Evolutionary conservation across 2,329 filamentous ascomycete genomes (phyloP).

Genomic region (Scedosporium dehoogii): DNA sequence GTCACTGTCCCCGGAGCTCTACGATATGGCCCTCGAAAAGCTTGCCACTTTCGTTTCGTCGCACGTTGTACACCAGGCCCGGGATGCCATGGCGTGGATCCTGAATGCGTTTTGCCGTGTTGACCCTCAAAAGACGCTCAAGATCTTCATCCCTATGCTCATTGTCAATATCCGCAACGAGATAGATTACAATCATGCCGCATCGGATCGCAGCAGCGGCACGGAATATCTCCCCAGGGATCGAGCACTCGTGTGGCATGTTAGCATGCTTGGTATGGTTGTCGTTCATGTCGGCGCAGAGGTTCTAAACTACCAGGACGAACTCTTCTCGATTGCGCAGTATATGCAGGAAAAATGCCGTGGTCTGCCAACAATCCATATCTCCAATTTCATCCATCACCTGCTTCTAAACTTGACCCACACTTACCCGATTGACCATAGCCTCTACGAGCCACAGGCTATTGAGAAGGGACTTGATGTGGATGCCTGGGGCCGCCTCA

Average conservation of each 20-base stretch:
- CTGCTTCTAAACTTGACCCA: slow-evolving; percentile 88
- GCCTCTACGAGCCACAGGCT: slow-evolving; percentile 73
- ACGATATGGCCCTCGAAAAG: slow-evolving; percentile 85
- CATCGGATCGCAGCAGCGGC: slow-evolving; percentile 86
- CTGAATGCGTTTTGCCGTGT: slow-evolving; percentile 95
- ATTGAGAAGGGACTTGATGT: slow-evolving; percentile 62
- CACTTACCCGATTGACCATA: slow-evolving; percentile 85
- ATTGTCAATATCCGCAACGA: slow-evolving; percentile 89
- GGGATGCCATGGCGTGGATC: slow-evolving; percentile 98
- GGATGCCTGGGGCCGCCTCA: slow-evolving; percentile 75
- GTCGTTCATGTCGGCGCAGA: slow-evolving; percentile 91
- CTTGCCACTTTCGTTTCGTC: slow-evolving; percentile 83
- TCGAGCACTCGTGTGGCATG: slow-evolving; percentile 87
- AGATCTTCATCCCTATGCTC: slow-evolving; percentile 81
- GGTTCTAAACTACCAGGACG: slow-evolving; percentile 77
- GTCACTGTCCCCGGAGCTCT: slow-evolving; percentile 83
- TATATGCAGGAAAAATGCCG: slow-evolving; percentile 97
- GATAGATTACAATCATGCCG: slow-evolving; percentile 93
- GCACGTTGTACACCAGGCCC: slow-evolving; percentile 92
- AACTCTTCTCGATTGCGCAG: slow-evolving; percentile 80
- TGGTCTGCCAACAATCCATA: slow-evolving; percentile 86
- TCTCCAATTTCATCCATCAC: slow-evolving; percentile 97
- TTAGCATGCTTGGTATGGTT: slow-evolving; percentile 96
- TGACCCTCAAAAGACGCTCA: slow-evolving; percentile 85
- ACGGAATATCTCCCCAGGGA: slow-evolving; percentile 90